Evolutionary conservation across 257 asterid species (phyloP).

Genomic region (Rehmannia glutinosa): DNA sequence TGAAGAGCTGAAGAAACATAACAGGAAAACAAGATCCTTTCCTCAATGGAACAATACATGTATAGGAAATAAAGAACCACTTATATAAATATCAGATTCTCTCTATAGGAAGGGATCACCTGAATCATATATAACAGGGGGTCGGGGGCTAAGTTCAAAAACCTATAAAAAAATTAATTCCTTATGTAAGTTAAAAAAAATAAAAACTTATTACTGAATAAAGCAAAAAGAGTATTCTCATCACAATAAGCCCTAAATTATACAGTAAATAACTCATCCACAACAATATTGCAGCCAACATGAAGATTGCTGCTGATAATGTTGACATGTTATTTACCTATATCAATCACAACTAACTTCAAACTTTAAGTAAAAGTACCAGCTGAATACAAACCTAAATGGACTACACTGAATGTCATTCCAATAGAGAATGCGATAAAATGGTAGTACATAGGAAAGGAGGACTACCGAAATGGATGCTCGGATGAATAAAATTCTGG

Average conservation of each 20-base stretch:
- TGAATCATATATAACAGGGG: background rate
- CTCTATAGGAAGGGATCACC: slow-evolving; percentile 5
- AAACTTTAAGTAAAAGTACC: background rate
- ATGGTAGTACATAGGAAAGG: slow-evolving; percentile 12
- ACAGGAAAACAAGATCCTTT: too few species aligned
- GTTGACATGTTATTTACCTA: background rate
- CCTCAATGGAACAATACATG: too few species aligned
- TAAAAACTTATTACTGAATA: too few species aligned
- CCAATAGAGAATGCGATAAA: background rate
- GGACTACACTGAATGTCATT: background rate
- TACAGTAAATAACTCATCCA: background rate
- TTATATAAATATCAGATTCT: background rate
- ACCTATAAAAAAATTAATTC: background rate
- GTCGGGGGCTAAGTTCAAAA: background rate
- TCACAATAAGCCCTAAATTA: background rate
- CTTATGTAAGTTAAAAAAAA: too few species aligned
- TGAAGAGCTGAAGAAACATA: too few species aligned
- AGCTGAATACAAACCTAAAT: background rate
- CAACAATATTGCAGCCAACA: slow-evolving; percentile 5
- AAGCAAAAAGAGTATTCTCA: background rate
- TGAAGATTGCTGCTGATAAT: background rate
- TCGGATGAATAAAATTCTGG: slow-evolving; percentile 98
- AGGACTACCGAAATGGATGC: slow-evolving; percentile 85
- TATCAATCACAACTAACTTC: background rate
- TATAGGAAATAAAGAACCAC: background rate